Evolutionary conservation across 345 rosid species (phyloP), one percentile per base, ranked within the genome.

Genomic region (Lumnitzera littorea): DNA sequence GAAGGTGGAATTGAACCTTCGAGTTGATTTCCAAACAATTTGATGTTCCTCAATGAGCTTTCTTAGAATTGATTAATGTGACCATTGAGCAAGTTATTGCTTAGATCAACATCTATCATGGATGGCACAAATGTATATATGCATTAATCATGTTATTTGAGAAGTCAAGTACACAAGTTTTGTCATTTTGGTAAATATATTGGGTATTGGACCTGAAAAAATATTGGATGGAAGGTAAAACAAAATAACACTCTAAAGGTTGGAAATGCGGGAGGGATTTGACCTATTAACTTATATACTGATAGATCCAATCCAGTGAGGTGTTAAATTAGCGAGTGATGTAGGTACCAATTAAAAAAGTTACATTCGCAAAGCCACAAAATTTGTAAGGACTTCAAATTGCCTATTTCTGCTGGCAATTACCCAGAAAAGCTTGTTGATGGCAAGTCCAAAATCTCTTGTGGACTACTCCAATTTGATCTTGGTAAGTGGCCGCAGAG

Each of bases 1-100:
- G 69, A 66, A 23, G 10, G 13, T 6, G 72, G 78, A 46, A 75
- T 67, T 48, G 67, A 8, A 17, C 76, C 75, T 23, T 62, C 5
- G 13, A 75, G 48, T 51, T 50, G 13, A 50, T 75, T 75, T 12
- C 17, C 5, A 4, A 23, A 24, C 46, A 67, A 14, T 13, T 20
- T 6, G 0, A 70, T n/a, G 11, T 24, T 20, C 0, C 13, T 13
- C 58, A 70, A 59, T 6, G 36, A 60, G n/a, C 55, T 12, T 17
- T 47, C 27, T 5, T 13, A 57, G 13, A 53, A 50, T 23, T 65
- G 51, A 1, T 15, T 2, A 8, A 73, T 5, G 14, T 46, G 13
- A 41, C 73, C 70, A 5, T 15, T 55, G 24, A 65, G 61, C 0
- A 36, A 0, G 36, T 69, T 73, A 48, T 29, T 5, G 53, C 48